Percentiles rank a stretch among this genome's conserved stretches.
These are phyloP conservation scores for Wolfiporia cocos DNA, from an alignment of 1,284 basidiomycete genomes.

Conservation along the genomic window DNA sequence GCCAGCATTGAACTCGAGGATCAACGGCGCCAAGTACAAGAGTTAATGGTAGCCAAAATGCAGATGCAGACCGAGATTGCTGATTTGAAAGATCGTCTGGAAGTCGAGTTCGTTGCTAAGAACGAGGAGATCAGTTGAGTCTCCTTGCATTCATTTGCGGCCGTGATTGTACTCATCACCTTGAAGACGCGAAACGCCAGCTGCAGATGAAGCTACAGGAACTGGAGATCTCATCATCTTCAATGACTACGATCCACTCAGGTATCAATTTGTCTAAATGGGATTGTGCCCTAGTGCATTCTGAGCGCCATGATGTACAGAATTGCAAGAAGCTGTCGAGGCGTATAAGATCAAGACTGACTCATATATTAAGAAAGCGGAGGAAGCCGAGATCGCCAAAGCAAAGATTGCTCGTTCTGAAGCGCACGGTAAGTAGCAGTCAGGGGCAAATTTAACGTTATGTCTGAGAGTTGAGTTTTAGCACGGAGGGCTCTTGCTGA, in stretches of 20 bases:
- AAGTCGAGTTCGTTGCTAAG: conserved; percentile 44
- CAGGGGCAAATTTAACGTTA: too few species aligned
- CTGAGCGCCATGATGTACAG: conserved; percentile 24
- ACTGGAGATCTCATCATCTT: conserved; percentile 53
- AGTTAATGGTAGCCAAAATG: conserved; percentile 49
- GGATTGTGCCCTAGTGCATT: background rate
- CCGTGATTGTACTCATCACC: conserved; percentile 3
- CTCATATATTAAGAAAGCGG: conserved; percentile 54
- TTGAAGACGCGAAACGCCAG: conserved; percentile 50
- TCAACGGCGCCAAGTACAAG: conserved; percentile 54
- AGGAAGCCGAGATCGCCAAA: conserved; percentile 64
- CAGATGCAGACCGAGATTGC: conserved; percentile 53
- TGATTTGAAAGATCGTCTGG: conserved; percentile 50
- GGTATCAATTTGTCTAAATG: conserved; percentile 31
- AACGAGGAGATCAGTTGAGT: conserved; percentile 50
- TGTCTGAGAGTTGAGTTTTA: too few species aligned
- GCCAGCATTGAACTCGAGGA: conserved; percentile 60
- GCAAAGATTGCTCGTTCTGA: conserved; percentile 63
- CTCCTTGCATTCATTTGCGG: background rate
- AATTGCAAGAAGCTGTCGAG: conserved; percentile 58
- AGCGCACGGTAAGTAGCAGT: conserved; percentile 41
- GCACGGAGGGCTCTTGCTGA: conserved; percentile 58
- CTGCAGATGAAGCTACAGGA: conserved; percentile 62
- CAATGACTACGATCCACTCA: conserved; percentile 53
- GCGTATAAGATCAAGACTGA: conserved; percentile 61